Evolutionary conservation across 208 protist species (phyloP).

Genomic region (Trypanosoma avium): DNA sequence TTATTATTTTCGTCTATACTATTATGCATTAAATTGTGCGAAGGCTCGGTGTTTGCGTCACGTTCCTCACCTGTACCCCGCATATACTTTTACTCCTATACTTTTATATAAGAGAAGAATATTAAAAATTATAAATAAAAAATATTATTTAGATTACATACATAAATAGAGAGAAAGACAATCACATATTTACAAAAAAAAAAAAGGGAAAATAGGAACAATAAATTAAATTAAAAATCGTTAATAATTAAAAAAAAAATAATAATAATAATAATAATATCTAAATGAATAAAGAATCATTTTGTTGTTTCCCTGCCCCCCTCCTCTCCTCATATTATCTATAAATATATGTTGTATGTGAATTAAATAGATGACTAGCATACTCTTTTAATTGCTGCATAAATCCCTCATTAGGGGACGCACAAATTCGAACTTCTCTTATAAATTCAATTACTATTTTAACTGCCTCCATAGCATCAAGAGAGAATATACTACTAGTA

Average conservation of each 20-base stretch:
- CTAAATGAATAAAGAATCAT: not conserved
- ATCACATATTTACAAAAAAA: not conserved
- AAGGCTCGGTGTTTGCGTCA: no score
- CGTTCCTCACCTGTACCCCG: no score
- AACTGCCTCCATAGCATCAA: constrained; percentile 6
- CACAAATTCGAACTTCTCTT: constrained; percentile 26
- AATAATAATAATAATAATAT: not conserved
- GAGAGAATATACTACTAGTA: no score
- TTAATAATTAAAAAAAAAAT: not conserved
- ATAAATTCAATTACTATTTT: constrained; percentile 29
- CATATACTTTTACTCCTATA: no score
- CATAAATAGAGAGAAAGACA: not conserved
- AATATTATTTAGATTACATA: no score
- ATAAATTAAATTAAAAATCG: not conserved
- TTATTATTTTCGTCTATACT: no score
- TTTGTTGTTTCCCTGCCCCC: not conserved
- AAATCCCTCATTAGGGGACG: constrained; percentile 36
- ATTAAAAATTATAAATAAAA: no score
- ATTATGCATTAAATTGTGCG: no score
- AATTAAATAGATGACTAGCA: constrained; percentile 7
- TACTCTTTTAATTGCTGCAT: constrained; percentile 25
- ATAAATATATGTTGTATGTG: not conserved
- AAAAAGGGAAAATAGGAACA: not conserved
- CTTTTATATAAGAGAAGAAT: no score
- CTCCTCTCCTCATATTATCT: not conserved